Percentiles rank a stretch among this genome's conserved stretches.
phyloP scores from a whole-genome alignment of 1,284 basidiomycete genomes.

The Sporisorium exsertum region DNA sequence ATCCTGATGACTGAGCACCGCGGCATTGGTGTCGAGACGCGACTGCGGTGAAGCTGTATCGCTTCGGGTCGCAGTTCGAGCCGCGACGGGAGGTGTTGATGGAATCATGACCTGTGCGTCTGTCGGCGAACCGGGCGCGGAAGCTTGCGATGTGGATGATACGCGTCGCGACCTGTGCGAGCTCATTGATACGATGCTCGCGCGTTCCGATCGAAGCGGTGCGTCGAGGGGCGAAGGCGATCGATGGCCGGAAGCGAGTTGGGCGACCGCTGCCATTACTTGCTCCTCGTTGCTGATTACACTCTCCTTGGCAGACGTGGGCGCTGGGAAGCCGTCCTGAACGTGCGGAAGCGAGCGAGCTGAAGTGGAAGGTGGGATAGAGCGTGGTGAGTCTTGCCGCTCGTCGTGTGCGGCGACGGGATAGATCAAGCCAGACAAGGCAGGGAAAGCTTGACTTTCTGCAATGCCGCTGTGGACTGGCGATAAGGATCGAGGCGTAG shows the following conservation, averaged over 20 bases:
- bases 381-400: background rate
- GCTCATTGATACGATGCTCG: slow-evolving; percentile 33
- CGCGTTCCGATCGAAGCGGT: slow-evolving; percentile 24
- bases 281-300: background rate
- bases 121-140: no score
- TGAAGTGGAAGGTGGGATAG: slow-evolving; percentile 1
- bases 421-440: background rate
- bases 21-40: slow-evolving; percentile 18
- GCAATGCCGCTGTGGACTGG: background rate
- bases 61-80: slow-evolving; percentile 9
- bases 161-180: slow-evolving; percentile 13
- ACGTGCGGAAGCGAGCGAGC: background rate
- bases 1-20: slow-evolving; percentile 10
- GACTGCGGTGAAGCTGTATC: slow-evolving; percentile 17
- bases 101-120: background rate
- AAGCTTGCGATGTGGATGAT: background rate
- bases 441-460: background rate
- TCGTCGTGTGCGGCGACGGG: background rate
- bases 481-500: slow-evolving; percentile 5
- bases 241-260: background rate
- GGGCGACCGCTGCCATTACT: background rate
- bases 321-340: background rate
- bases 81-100: slow-evolving; percentile 5
- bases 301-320: background rate
- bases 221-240: slow-evolving; percentile 25